phyloP scores from a whole-genome alignment of 164 flowering plant species.

The Liriodendron chinense region DNA sequence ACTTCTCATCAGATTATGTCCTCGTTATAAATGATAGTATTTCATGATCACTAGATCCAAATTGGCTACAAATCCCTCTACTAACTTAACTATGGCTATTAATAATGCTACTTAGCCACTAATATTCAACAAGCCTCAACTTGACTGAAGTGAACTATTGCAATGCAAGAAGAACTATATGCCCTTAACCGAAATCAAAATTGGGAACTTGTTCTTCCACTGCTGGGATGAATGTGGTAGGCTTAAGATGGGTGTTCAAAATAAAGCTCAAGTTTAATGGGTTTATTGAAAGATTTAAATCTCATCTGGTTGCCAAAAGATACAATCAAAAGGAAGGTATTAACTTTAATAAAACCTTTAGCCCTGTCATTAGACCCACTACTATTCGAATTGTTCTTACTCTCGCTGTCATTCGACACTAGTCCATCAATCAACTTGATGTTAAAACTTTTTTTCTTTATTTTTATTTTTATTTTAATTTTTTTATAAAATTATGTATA shows the following conservation, averaged over 20 bases:
- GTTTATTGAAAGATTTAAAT: not conserved
- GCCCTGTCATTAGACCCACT: not conserved
- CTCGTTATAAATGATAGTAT: no score
- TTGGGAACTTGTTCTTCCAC: not conserved
- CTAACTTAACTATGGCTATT: no score
- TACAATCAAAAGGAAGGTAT: not conserved
- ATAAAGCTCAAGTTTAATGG: not conserved
- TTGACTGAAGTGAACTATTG: not conserved
- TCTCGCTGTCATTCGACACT: not conserved
- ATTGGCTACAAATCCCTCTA: not conserved
- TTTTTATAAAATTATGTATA: not conserved
- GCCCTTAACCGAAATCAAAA: not conserved
- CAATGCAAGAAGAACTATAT: not conserved
- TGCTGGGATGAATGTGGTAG: not conserved
- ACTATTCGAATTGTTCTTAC: not conserved
- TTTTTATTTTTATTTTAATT: no score
- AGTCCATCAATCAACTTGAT: not conserved
- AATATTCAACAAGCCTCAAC: not conserved
- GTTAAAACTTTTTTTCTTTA: no score
- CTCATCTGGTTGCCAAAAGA: not conserved
- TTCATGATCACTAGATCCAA: not conserved
- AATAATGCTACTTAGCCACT: not conserved
- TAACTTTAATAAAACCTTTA: not conserved
- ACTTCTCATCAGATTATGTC: no score
- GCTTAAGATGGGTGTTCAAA: not conserved